Percentiles rank a stretch among this genome's conserved stretches.
Conservation (phyloP, 1,284 basidiomycete species). For the Tilletia setariae region DNA sequence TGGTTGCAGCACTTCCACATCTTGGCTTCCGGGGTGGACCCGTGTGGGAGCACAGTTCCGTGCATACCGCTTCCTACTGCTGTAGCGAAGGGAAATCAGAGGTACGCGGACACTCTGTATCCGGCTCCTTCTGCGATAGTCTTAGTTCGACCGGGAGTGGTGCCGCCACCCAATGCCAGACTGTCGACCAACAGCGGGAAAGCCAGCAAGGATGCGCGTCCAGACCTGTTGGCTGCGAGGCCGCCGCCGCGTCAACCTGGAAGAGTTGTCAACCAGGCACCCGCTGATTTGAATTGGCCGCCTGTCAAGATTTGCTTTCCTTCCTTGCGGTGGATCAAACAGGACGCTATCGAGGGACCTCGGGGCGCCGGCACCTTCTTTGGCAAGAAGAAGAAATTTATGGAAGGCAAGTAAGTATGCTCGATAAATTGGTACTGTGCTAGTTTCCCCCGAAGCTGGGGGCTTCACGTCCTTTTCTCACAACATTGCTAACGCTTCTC, state of each 20-base stretch:
- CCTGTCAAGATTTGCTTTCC: conserved; percentile 46
- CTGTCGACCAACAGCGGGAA: not conserved
- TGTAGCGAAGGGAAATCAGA: not conserved
- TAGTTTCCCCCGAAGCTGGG: not conserved
- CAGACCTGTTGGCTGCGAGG: not conserved
- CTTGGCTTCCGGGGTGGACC: conserved; percentile 34
- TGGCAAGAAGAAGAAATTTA: conserved; percentile 38
- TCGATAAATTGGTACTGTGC: not conserved
- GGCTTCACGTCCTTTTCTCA: too few species aligned
- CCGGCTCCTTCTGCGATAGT: not conserved
- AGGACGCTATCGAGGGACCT: conserved; percentile 31
- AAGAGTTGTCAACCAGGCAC: not conserved
- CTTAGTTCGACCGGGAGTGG: not conserved
- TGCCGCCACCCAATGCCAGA: not conserved
- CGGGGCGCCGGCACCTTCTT: conserved; percentile 46
- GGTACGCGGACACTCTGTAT: not conserved
- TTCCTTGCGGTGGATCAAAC: conserved; percentile 35
- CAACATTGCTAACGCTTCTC: too few species aligned
- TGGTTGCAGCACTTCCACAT: conserved; percentile 51
- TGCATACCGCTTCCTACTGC: not conserved
- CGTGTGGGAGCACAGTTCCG: not conserved
- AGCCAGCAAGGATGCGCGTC: too few species aligned
- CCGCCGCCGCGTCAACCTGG: not conserved
- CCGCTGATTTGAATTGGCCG: conserved; percentile 21
- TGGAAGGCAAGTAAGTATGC: not conserved